Evolutionary conservation across 768 basidiomycete species (phyloP).

Genomic region (Pleurotus giganteus): DNA sequence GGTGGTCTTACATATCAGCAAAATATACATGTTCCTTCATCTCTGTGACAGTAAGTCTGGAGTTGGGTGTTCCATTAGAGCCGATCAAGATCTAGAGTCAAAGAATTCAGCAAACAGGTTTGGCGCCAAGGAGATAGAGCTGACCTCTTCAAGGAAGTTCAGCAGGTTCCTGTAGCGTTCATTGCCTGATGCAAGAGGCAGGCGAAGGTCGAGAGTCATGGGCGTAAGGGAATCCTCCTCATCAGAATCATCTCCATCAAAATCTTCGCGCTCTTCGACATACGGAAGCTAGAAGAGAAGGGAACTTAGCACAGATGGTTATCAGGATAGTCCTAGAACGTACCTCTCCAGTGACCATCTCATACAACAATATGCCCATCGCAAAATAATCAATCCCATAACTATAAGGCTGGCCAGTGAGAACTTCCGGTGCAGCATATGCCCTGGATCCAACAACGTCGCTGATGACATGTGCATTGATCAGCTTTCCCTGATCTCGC

Average conservation of each 20-base stretch:
- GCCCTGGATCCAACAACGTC: background rate
- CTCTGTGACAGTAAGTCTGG: too few species aligned
- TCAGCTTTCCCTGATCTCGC: background rate
- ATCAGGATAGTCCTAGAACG: background rate
- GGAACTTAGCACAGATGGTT: background rate
- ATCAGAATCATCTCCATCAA: background rate
- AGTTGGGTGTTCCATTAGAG: background rate
- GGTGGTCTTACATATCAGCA: too few species aligned
- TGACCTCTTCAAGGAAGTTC: background rate
- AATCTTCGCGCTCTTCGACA: background rate
- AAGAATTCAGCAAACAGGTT: background rate
- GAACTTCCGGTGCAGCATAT: background rate
- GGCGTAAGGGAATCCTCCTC: background rate
- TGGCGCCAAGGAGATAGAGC: background rate
- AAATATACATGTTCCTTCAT: too few species aligned
- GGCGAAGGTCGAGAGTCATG: background rate
- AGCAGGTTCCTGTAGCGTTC: background rate
- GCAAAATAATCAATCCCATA: background rate
- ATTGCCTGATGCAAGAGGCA: background rate
- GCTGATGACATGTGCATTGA: background rate
- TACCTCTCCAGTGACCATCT: background rate
- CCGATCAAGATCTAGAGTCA: background rate
- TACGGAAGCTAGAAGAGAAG: background rate
- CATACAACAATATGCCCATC: slow-evolving; percentile 3
- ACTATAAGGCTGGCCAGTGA: background rate